Evolutionary conservation across 306 rosid species (phyloP).

Genomic region (Quercus bicolor): DNA sequence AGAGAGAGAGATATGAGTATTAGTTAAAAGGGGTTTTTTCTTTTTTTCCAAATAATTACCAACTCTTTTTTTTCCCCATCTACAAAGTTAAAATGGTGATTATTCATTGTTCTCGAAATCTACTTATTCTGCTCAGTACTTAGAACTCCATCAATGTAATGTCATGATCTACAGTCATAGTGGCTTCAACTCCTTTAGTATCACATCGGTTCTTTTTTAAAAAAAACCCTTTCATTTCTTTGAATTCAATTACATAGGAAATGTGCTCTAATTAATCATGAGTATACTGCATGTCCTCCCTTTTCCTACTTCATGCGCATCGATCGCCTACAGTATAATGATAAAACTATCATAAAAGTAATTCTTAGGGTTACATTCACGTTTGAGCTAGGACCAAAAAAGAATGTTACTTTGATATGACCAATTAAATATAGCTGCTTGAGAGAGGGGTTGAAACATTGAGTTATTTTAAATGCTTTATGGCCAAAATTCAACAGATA

Average conservation of each 20-base stretch:
- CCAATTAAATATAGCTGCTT: constrained; percentile 19
- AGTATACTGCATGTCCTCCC: constrained; percentile 22
- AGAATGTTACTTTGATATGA: constrained; percentile 22
- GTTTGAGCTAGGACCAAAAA: constrained; percentile 22
- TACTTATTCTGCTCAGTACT: too few species aligned
- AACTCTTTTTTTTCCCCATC: too few species aligned
- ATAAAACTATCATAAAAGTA: constrained; percentile 17
- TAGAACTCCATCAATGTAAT: too few species aligned
- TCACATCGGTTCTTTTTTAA: neutral
- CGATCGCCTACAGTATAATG: constrained; percentile 40
- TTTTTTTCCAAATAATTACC: neutral
- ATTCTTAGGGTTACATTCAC: constrained; percentile 26
- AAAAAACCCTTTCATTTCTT: neutral
- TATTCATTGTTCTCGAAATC: too few species aligned
- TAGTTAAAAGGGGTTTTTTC: neutral
- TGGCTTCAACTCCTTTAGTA: neutral
- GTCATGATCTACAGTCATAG: neutral
- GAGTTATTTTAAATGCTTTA: constrained; percentile 27
- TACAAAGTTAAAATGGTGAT: too few species aligned
- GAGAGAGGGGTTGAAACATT: constrained; percentile 29
- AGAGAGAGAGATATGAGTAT: neutral
- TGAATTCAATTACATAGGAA: constrained; percentile 3
- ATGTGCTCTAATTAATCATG: constrained; percentile 21
- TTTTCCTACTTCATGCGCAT: constrained; percentile 41
- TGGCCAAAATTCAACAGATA: constrained; percentile 21